Percentiles rank a stretch among this genome's conserved stretches.
Conservation (phyloP, 148 eudicot genomes). For the Silene latifolia region DNA sequence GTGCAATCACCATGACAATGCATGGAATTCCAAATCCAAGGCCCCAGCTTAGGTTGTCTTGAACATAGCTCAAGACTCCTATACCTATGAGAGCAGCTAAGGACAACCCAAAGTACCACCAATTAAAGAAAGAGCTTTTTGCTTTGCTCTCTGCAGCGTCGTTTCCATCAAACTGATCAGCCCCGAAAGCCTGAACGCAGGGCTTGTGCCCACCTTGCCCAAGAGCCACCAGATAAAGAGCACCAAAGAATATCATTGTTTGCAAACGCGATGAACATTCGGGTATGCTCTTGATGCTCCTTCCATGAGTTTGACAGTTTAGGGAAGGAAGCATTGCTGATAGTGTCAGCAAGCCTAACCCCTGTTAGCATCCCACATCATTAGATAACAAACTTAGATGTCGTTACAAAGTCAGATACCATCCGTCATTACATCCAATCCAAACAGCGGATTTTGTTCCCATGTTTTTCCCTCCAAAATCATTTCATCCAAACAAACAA, state of each 20-base stretch:
- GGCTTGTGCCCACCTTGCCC: conserved; percentile 87
- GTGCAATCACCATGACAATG: conserved; percentile 47
- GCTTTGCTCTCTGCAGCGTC: conserved; percentile 53
- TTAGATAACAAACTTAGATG: not conserved
- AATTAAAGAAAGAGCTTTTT: conserved; percentile 78
- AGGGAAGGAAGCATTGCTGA: conserved; percentile 47
- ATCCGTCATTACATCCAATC: no score
- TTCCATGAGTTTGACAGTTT: conserved; percentile 23
- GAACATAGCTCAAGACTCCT: conserved; percentile 45
- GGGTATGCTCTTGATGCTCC: not conserved
- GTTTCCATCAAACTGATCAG: conserved; percentile 73
- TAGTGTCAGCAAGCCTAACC: conserved; percentile 53
- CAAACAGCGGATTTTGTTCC: no score
- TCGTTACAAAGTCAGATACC: no score
- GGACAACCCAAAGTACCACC: conserved; percentile 70
- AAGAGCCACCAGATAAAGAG: conserved; percentile 59
- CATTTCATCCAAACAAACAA: no score
- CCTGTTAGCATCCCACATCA: conserved; percentile 31
- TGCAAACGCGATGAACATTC: conserved; percentile 41
- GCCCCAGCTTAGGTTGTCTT: conserved; percentile 62
- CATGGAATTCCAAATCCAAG: conserved; percentile 82
- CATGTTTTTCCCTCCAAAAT: no score
- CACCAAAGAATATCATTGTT: conserved; percentile 41
- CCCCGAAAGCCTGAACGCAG: conserved; percentile 86
- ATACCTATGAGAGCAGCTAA: conserved; percentile 33